These are phyloP conservation scores for Neopestalotiopsis clavispora DNA, from an alignment of 2,329 filamentous ascomycete genomes.

Conservation along the genomic window DNA sequence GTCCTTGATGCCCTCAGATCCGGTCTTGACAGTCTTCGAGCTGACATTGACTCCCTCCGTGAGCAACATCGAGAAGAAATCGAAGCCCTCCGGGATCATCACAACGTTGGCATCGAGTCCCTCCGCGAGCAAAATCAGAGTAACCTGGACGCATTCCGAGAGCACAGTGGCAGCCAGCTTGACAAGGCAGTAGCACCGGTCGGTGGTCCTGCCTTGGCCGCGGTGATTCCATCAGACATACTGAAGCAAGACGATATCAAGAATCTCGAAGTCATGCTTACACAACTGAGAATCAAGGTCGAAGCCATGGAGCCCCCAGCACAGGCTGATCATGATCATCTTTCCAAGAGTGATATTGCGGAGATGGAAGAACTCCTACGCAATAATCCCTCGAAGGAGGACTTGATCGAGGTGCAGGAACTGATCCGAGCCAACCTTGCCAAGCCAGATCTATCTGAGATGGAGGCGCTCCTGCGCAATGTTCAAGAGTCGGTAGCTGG, in stretches of 20 bases:
- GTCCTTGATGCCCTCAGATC: constrained; percentile 85
- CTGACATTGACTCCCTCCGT: constrained; percentile 81
- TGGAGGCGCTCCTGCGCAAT: constrained; percentile 52
- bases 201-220: constrained; percentile 55
- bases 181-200: constrained; percentile 43
- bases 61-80: constrained; percentile 74
- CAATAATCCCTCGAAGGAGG: constrained; percentile 51
- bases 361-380: constrained; percentile 38
- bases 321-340: constrained; percentile 36
- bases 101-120: constrained; percentile 74
- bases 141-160: constrained; percentile 75
- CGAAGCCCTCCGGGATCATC: constrained; percentile 57
- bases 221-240: constrained; percentile 55
- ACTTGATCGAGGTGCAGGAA: constrained; percentile 54
- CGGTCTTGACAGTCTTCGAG: constrained; percentile 76
- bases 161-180: constrained; percentile 38
- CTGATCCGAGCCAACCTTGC: constrained; percentile 51
- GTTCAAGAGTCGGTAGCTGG: constrained; percentile 43
- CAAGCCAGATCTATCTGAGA: constrained; percentile 44
- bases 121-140: constrained; percentile 52
- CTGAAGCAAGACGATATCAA: constrained; percentile 78
- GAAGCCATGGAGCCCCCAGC: constrained; percentile 71
- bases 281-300: constrained; percentile 82
- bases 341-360: constrained; percentile 42
- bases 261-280: constrained; percentile 82